phyloP scores from a whole-genome alignment of 1,284 basidiomycete species.

The Papiliotrema laurentii region DNA sequence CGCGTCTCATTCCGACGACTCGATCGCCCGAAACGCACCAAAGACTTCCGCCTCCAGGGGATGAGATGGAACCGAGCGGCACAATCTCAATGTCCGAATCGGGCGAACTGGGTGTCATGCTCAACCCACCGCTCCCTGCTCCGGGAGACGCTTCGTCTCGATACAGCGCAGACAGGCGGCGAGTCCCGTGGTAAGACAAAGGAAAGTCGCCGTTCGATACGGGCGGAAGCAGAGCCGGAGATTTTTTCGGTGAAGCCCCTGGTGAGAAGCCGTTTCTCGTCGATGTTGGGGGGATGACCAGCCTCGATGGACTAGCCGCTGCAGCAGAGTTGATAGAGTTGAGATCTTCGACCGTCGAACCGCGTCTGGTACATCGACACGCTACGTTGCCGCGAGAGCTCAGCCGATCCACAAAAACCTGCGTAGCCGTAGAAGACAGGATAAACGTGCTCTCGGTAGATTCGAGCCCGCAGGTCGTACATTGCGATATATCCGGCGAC shows the following conservation, averaged over 20 bases:
- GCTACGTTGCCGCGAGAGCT: neutral
- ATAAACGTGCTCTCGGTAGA: slow-evolving; percentile 31
- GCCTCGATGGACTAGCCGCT: neutral
- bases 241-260: slow-evolving; percentile 21
- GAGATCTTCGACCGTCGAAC: slow-evolving; percentile 19
- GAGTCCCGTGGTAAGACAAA: slow-evolving; percentile 32
- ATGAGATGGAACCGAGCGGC: slow-evolving; percentile 24
- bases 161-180: slow-evolving; percentile 27
- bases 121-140: neutral
- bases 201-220: slow-evolving; percentile 38
- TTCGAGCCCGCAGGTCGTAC: slow-evolving; percentile 25
- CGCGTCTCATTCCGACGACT: slow-evolving; percentile 27
- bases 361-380: slow-evolving; percentile 29
- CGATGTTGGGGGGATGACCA: slow-evolving; percentile 22
- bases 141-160: slow-evolving; percentile 11
- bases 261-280: slow-evolving; percentile 9
- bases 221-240: slow-evolving; percentile 23
- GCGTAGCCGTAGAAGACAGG: slow-evolving; percentile 24
- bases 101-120: slow-evolving; percentile 5
- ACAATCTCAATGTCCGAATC: slow-evolving; percentile 1
- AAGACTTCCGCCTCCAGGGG: slow-evolving; percentile 18
- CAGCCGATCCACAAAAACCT: slow-evolving; percentile 28
- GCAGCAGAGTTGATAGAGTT: neutral
- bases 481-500: slow-evolving; percentile 18
- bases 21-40: slow-evolving; percentile 12